Conservation (phyloP, 2,329 filamentous ascomycete species). For the Corinectria fuckeliana region DNA sequence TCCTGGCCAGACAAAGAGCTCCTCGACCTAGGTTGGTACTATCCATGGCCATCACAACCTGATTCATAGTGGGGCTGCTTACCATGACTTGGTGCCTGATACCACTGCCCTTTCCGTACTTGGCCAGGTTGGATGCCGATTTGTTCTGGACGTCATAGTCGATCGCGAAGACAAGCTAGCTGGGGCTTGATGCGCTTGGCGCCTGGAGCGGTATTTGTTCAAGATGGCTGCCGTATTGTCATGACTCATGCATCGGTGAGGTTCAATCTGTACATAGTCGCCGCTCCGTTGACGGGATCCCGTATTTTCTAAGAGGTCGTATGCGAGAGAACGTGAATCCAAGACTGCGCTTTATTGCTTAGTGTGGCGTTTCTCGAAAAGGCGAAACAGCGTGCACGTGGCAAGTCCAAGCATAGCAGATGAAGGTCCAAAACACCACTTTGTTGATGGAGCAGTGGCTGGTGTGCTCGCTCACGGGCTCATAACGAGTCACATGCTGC, state of each 20-base stretch:
- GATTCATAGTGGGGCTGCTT: background rate
- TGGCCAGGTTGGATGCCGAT: constrained; percentile 76
- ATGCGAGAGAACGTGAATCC: no score
- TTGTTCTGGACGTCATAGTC: constrained; percentile 91
- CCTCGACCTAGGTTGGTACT: background rate
- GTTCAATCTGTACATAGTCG: constrained; percentile 79
- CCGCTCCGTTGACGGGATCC: no score
- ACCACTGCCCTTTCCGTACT: constrained; percentile 76
- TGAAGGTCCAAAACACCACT: background rate
- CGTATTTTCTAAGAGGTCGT: no score
- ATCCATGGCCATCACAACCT: no score
- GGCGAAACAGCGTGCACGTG: no score
- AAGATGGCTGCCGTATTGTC: constrained; percentile 67
- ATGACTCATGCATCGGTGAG: constrained; percentile 81
- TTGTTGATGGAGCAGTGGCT: no score
- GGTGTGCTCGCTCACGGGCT: background rate
- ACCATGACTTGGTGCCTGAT: constrained; percentile 86
- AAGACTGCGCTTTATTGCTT: no score
- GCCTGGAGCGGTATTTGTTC: constrained; percentile 58
- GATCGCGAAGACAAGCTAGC: constrained; percentile 82
- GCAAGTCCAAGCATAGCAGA: no score
- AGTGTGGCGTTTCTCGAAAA: no score
- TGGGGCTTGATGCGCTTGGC: constrained; percentile 70
- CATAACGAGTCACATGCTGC: background rate
- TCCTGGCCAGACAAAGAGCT: constrained; percentile 68